A percentile compares a stretch with the other conserved stretches of the same genome.
Evolutionary conservation across 2,329 filamentous ascomycete genomes (phyloP).

Genomic region (Colletotrichum lupini): DNA sequence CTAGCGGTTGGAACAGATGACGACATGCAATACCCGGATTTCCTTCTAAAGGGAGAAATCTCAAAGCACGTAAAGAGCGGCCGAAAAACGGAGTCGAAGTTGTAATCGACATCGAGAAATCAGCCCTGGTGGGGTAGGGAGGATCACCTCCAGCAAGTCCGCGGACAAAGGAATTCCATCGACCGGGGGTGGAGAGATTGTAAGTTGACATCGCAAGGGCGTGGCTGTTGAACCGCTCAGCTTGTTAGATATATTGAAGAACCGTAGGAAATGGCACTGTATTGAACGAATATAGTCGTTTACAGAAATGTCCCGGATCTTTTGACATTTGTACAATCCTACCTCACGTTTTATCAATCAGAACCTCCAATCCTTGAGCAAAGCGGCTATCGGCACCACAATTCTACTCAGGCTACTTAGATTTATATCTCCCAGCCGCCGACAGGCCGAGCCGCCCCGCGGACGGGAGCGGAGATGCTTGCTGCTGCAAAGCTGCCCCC

Average conservation of each 20-base stretch:
- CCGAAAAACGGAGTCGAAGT: constrained; percentile 51
- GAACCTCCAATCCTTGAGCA: background rate
- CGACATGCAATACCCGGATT: constrained; percentile 65
- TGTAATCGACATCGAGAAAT: constrained; percentile 41
- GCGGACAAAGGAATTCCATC: background rate
- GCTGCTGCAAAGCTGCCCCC: background rate
- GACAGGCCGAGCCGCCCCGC: constrained; percentile 6
- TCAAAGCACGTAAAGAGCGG: constrained; percentile 47
- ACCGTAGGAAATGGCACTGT: background rate
- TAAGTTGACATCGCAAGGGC: constrained; percentile 16
- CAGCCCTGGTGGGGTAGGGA: background rate
- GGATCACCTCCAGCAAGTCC: constrained; percentile 3
- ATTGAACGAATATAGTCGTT: background rate
- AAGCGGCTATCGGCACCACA: constrained; percentile 21
- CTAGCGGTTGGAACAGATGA: constrained; percentile 58
- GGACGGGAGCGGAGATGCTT: constrained; percentile 7
- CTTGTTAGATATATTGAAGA: constrained; percentile 10
- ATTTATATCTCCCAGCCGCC: background rate
- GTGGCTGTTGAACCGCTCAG: constrained; percentile 6
- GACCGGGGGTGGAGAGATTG: constrained; percentile 1
- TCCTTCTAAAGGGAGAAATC: constrained; percentile 49
- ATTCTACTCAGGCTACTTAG: background rate
- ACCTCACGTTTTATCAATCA: constrained; percentile 8
- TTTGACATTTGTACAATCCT: background rate
- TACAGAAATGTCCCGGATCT: background rate